Evolutionary conservation across 805 yeast genomes (phyloP), one percentile per base, ranked within the genome.

Genomic region (Lachancea thermotolerans): DNA sequence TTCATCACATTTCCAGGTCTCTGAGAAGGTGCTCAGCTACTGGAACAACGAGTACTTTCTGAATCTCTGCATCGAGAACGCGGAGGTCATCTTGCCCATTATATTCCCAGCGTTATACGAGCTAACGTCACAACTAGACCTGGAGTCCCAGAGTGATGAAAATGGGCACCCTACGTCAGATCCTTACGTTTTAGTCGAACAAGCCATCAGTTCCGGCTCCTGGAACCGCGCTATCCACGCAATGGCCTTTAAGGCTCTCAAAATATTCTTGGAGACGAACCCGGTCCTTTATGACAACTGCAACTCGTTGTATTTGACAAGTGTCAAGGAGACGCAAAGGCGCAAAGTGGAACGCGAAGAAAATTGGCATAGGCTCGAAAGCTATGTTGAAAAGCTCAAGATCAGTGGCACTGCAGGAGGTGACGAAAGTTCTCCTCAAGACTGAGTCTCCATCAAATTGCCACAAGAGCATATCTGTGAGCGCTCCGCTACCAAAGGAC

Each of bases 41-140:
- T 93, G 96, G 93, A 85, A 87, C 57, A 91, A 91, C 65, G 98
- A 93, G 60, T 90, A 87, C 68, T 90, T 93, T 64, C 77, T 90
- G 52, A 84, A 89, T 35, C 69, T 91, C 55, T 89, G 93, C 40
- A 87, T 95, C 16, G 98, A 93, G 58, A 85, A 85, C 63, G 90
- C 95, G 8, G 96, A 89, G 57, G 90, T 85, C 32, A 88, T 91
- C 44, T 70, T 93, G 55, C 98, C 99, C 27, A 89, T 93, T 38
- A 79, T 93, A 32, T 93, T 88, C 66, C 84, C 96, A 1, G 79
- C 96, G 1, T 73, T 93, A 52, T 91, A 88, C 64, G 96, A 90
- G 64, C 74, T 90, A 50, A 82, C 95, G 1, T 61, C 69, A n/a
- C 68, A 65, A 44, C 50, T 64, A 33, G 65, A 62, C 49, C 42